Conservation (phyloP, 2,329 filamentous ascomycete genomes). For the Endothia cerciana region DNA sequence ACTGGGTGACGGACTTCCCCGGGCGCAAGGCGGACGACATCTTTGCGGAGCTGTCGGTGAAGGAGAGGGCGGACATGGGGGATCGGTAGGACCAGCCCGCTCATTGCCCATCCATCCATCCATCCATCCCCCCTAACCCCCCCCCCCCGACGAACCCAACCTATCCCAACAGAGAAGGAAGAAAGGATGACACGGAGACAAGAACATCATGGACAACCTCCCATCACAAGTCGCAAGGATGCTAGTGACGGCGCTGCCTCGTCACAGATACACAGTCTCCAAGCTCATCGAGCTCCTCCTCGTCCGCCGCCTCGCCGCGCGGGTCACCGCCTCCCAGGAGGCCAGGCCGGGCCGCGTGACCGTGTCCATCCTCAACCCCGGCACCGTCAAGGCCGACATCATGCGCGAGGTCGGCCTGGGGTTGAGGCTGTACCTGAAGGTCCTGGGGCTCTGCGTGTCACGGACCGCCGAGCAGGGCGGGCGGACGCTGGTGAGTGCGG, state of each 20-base stretch:
- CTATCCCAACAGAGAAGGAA: too few relatives aligned
- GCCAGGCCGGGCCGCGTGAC: conserved; percentile 37
- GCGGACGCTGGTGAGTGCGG: conserved; percentile 37
- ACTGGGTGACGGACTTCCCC: conserved; percentile 31
- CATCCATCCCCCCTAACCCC: too few relatives aligned
- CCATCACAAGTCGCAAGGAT: too few relatives aligned
- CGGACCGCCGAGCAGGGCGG: conserved; percentile 51
- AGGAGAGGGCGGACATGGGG: conserved; percentile 9
- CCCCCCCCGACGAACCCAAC: too few relatives aligned
- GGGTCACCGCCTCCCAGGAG: background rate
- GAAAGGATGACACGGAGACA: too few relatives aligned
- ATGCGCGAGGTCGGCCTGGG: conserved; percentile 13
- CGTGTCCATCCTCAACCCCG: conserved; percentile 38
- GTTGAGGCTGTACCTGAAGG: background rate
- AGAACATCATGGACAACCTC: too few relatives aligned
- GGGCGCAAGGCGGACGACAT: conserved; percentile 27
- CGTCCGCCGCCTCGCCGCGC: conserved; percentile 36
- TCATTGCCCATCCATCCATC: too few relatives aligned
- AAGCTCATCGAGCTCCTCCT: conserved; percentile 41
- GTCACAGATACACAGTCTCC: conserved; percentile 41
- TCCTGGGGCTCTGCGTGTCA: conserved; percentile 39
- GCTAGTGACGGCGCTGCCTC: too few relatives aligned
- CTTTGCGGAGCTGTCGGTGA: conserved; percentile 23
- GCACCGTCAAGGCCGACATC: conserved; percentile 35
- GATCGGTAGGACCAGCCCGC: background rate